These are phyloP conservation scores for Chrysanthemum seticuspe DNA, from an alignment of 129 eudicot genomes.

Conservation along the genomic window DNA sequence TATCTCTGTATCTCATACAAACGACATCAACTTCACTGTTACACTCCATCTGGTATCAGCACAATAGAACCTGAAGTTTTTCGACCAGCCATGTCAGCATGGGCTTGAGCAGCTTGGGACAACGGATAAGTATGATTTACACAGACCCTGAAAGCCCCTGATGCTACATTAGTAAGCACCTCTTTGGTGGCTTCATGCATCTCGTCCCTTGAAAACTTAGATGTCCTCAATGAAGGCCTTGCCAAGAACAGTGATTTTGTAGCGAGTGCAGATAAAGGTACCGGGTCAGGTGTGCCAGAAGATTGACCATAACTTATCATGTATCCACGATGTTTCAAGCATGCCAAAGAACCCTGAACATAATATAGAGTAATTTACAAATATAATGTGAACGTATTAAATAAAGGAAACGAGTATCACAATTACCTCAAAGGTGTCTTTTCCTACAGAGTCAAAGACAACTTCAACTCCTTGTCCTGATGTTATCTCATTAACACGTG, in stretches of 20 bases:
- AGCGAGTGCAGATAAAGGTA: slow-evolving; percentile 54
- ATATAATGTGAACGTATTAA: slow-evolving; percentile 19
- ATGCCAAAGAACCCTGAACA: slow-evolving; percentile 72
- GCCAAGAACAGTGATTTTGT: slow-evolving; percentile 61
- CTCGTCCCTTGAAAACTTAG: slow-evolving; percentile 52
- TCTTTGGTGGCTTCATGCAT: slow-evolving; percentile 56
- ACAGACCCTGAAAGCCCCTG: slow-evolving; percentile 54
- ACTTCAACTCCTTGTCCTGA: slow-evolving; percentile 76
- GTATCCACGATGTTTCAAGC: slow-evolving; percentile 69
- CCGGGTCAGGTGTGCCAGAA: slow-evolving; percentile 60
- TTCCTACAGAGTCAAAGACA: slow-evolving; percentile 88
- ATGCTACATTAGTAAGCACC: slow-evolving; percentile 47
- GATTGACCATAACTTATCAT: slow-evolving; percentile 74
- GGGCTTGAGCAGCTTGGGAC: slow-evolving; percentile 71
- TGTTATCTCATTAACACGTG: slow-evolving; percentile 71
- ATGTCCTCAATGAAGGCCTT: slow-evolving; percentile 60
- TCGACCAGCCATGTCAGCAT: slow-evolving; percentile 65
- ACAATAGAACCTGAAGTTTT: slow-evolving; percentile 75
- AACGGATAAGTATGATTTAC: slow-evolving; percentile 69
- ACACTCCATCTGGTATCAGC: slow-evolving; percentile 53
- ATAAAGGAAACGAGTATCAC: neutral
- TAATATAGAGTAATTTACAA: neutral
- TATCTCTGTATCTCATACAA: too few species aligned
- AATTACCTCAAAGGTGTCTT: slow-evolving; percentile 73
- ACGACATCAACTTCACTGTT: too few species aligned